Base-by-base conservation (phyloP, 2,329 filamentous ascomycete species). In the Pseudogymnoascus sp. region DNA sequence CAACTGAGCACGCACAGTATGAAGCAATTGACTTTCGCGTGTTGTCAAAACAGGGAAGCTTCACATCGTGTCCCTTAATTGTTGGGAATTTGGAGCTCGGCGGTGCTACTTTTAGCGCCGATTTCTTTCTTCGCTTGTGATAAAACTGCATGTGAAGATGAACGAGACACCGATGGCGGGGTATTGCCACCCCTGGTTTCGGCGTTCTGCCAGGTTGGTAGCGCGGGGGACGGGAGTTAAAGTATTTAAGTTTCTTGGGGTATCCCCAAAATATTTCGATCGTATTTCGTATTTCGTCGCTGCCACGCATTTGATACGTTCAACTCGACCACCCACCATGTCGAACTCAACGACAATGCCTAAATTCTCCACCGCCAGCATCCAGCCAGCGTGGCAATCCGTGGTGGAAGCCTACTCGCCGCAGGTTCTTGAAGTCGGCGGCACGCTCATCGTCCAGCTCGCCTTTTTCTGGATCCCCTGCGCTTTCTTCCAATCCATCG, bases 391-490 rank as follows among this genome's bases (percentile, higher is more conserved):
- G 4, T 63, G 62, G 62, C 20, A 30, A 36, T 15, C 43, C 15
- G 37, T 60, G 3, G 60, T 63, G n/a, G 57, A 22, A 36, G 61
- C 58, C 11, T 66, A 74, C 63, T 66, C 69, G 33, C 68, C 70
- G 7, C 64, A 71, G 60, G 60, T 63, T 58, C 72, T 80, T 62
- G 76, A 80, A 59, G 67, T 80, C 37, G 68, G 70, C 15, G 78
- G 78, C 35, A 72, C 73, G 4, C 62, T 76, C 3, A 14, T 71
- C 38, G 63, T 78, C 28, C 78, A 80, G 57, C 1, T 76, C 15
- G 0, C 79, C 62, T 76, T 75, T 69, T 80, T 78, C 72, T 80
- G 77, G 78, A 58, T 77, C 35, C 76, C 76, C 0, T 77, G 73
- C 4, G 65, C 68, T 8, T 28, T 75, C 58, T 82, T 78, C 65